phyloP scores from a whole-genome alignment of 306 rosid genomes.

The peach (Prunus persica) region DNA sequence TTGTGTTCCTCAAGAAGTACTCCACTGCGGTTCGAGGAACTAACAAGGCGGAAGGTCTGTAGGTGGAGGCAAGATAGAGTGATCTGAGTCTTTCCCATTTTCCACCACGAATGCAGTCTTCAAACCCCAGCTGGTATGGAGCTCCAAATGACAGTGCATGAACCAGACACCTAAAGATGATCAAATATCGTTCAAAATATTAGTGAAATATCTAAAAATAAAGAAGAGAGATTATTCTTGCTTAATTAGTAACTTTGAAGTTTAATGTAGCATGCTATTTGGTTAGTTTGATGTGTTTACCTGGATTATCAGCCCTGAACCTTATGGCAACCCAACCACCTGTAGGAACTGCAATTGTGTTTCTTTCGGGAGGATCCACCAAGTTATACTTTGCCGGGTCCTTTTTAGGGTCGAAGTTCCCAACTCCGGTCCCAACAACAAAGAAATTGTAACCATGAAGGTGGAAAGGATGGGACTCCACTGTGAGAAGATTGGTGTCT shows the following conservation, averaged over 20 bases:
- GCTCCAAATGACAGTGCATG: slow-evolving; percentile 46
- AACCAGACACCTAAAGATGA: slow-evolving; percentile 35
- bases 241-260: background rate
- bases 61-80: slow-evolving; percentile 34
- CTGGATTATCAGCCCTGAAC: slow-evolving; percentile 43
- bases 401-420: slow-evolving; percentile 29
- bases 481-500: slow-evolving; percentile 34
- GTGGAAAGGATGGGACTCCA: slow-evolving; percentile 41
- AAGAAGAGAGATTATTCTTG: background rate
- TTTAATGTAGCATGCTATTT: background rate
- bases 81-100: slow-evolving; percentile 26
- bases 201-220: background rate
- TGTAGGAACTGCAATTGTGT: slow-evolving; percentile 38
- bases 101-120: slow-evolving; percentile 40
- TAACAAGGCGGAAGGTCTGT: slow-evolving; percentile 39
- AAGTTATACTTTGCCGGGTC: slow-evolving; percentile 30
- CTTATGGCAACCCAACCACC: slow-evolving; percentile 42
- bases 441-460: slow-evolving; percentile 40
- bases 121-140: slow-evolving; percentile 41
- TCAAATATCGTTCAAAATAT: background rate
- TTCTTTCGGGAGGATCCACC: slow-evolving; percentile 38
- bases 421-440: slow-evolving; percentile 33
- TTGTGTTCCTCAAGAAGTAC: background rate
- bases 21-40: background rate
- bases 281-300: background rate